Base-by-base conservation (phyloP, 139 green algal genomes). In the Ostreobium quekettii region DNA sequence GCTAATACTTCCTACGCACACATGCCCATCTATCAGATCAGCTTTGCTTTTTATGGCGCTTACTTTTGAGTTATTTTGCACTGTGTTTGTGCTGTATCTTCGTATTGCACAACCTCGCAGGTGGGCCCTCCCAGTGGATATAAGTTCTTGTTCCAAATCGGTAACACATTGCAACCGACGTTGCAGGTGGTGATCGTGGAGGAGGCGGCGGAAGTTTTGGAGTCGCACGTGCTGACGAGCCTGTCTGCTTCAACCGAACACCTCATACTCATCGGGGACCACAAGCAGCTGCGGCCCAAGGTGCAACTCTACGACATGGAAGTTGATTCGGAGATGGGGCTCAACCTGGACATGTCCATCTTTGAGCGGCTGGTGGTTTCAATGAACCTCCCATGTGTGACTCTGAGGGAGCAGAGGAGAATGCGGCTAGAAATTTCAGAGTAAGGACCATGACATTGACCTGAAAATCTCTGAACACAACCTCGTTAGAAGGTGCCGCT, bases 271-370 rank as follows among this genome's bases (percentile, higher is more conserved):
- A 89, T 89, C 48, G 84, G 83, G 11, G 72, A 83, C 36, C 81
- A 84, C 73, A 78, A 87, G 78, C 87, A 93, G 78, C 82, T 93
- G 47, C 80, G 85, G 0, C 87, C 87, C 58, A 91, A 91, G 80
- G 73, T 85, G 4, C 79, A 91, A 28, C 48, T 70, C 42, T 90
- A 84, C 47, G 15, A 76, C 2, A 76, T 91, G 57, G 62, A 73
- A 31, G 61, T 77, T 37, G 61, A 84, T 63, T 78, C 76, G 0
- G 75, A 69, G 38, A n/a, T 68, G 1, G 85, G 86, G 46, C 76
- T 84, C 73, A 72, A 84, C 36, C 77, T 93, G 32, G 84, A 88
- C 68, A 66, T 92, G 4, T 93, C 85, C 1, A 67, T 93, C 24
- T 93, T 95, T 73, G 88, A 95, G 73, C 76, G 88, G 4, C 79